Base-by-base conservation (phyloP, 331 rosid species). In the Malus hybrid region DNA sequence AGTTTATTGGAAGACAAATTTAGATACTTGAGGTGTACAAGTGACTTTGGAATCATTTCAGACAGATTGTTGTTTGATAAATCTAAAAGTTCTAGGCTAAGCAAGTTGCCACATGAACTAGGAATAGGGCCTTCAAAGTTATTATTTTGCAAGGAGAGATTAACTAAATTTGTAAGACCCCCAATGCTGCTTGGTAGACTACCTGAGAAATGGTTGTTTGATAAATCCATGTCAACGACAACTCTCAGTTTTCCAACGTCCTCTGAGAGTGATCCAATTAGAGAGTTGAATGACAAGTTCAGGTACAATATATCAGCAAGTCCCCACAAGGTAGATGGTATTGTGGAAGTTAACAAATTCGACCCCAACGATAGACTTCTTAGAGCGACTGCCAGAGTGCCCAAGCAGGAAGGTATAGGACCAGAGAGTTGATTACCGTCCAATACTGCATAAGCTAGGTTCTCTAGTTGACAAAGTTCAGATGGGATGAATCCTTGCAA, bases 1-100 rank as follows among this genome's bases (percentile, higher is more conserved):
- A 85, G 71, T 31, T 22, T 63, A 50, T 84, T 84, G 67, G 72
- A 80, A 10, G 88, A 84, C 1, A 84, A 76, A 67, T 87, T 80
- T 19, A 87, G 61, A 33, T 42, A 67, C 20, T 69, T 29, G 16
- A 87, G 76, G 42, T 68, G n/a, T 44, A 27, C 0, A 10, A 87
- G 82, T 7, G 87, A 76, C 77, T 81, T 81, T 0, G 87, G 84
- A 66, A 83, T 86, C 27, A 5, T 72, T 5, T 77, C 82, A 0
- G 80, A 42, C n/a, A 83, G 18, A 52, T 59, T 36, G 27, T 86
- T 83, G 27, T 32, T 39, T 0, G 89, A 86, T 13, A 83, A 44
- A 34, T 86, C 87, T 48, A 80, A 54, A 1, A 4, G 44, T 16
- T 69, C 67, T 76, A 86, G 52, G 76, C 82, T 78, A n/a, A 83